These are phyloP conservation scores for Paragyromitra xinjiangensis DNA, from an alignment of 495 filamentous ascomycete genomes.

Conservation along the genomic window DNA sequence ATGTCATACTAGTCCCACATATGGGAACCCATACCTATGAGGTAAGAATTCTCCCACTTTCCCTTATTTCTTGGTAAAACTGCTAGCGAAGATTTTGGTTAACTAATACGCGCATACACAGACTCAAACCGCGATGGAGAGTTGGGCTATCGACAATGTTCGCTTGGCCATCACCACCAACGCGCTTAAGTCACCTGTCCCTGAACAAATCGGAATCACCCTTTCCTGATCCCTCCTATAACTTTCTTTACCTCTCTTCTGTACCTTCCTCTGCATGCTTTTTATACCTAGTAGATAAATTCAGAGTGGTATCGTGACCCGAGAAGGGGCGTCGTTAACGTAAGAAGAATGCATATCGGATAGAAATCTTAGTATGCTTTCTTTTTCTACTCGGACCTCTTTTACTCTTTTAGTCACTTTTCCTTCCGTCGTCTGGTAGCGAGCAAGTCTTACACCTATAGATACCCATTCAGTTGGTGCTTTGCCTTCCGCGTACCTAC, in stretches of 20 bases:
- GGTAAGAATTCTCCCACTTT: constrained; percentile 44
- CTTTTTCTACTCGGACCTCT: neutral
- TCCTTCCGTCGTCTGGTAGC: neutral
- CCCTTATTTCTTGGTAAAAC: neutral
- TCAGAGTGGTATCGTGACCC: neutral
- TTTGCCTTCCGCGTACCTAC: constrained; percentile 24
- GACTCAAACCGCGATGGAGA: constrained; percentile 80
- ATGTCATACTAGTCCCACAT: constrained; percentile 79
- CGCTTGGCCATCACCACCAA: constrained; percentile 70
- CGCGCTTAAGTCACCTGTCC: constrained; percentile 72
- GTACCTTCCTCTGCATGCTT: neutral
- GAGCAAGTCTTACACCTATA: constrained; percentile 4
- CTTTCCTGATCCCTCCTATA: constrained; percentile 12
- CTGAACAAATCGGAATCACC: constrained; percentile 66
- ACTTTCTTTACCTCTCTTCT: neutral
- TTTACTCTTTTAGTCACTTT: neutral
- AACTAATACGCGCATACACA: constrained; percentile 56
- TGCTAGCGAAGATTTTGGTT: neutral
- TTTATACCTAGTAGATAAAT: constrained; percentile 13
- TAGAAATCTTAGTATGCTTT: constrained; percentile 6
- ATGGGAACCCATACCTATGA: constrained; percentile 77
- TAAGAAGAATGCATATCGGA: constrained; percentile 1
- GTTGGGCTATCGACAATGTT: constrained; percentile 75
- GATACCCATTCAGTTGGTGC: constrained; percentile 12
- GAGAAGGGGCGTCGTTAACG: constrained; percentile 7